phyloP scores from a whole-genome alignment of 208 protist species.

The Acanthamoeba castellanii region DNA sequence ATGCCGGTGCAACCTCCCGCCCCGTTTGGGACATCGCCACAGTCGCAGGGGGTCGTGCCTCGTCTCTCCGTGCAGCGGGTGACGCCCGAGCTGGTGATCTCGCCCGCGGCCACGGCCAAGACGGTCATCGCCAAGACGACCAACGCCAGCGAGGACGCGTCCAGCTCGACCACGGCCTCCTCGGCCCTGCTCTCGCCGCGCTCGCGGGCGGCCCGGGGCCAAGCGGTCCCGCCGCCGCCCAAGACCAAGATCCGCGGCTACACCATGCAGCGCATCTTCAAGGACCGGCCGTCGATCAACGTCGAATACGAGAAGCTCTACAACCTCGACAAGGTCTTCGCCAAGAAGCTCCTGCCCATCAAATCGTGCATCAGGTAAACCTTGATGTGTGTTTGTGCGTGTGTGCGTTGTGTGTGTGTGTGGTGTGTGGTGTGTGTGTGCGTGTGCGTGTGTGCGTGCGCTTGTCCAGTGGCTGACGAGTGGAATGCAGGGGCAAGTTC shows the following conservation, averaged over 20 bases:
- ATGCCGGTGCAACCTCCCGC: background rate
- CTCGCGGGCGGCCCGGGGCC: too few relatives aligned
- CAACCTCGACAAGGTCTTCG: slow-evolving; percentile 10
- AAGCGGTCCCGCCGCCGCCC: background rate
- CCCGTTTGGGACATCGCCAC: too few relatives aligned
- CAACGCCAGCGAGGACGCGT: background rate
- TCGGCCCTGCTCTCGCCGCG: background rate
- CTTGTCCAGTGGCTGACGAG: too few relatives aligned
- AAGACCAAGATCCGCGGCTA: background rate
- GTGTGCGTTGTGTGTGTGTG: background rate
- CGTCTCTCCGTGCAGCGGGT: background rate
- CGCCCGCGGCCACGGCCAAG: background rate
- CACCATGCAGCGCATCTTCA: slow-evolving; percentile 29
- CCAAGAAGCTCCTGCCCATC: background rate
- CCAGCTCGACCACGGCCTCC: too few relatives aligned
- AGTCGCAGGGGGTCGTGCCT: background rate
- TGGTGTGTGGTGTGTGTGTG: too few relatives aligned
- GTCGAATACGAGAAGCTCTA: slow-evolving; percentile 24
- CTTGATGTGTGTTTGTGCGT: background rate
- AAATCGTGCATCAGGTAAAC: background rate
- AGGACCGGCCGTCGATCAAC: slow-evolving; percentile 7
- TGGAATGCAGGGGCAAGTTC: background rate
- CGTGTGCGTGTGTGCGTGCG: too few relatives aligned
- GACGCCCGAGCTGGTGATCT: background rate
- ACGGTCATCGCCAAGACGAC: background rate